Percentiles rank a stretch among this genome's conserved stretches.
phyloP scores from a whole-genome alignment of 345 rosid species.

The Eucalyptus erythrocorys region DNA sequence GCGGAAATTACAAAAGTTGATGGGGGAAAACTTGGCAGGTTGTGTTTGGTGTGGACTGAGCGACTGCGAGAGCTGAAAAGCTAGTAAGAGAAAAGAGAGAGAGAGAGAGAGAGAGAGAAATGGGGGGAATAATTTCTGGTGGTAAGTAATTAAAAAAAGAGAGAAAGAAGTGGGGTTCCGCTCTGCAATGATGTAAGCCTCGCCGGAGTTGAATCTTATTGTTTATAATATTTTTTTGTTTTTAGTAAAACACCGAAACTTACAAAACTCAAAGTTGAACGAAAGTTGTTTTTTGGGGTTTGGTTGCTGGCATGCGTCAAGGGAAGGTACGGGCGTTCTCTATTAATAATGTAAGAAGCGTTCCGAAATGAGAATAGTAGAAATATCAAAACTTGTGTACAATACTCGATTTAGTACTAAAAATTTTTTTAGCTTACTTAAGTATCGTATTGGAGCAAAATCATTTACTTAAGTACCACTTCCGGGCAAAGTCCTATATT shows the following conservation, averaged over 20 bases:
- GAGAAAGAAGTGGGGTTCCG: not conserved
- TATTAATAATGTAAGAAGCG: not conserved
- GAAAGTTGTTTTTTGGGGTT: not conserved
- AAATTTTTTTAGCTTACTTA: no score
- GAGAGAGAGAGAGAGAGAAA: no score
- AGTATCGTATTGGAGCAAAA: no score
- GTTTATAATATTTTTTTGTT: not conserved
- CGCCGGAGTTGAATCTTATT: not conserved
- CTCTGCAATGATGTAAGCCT: not conserved
- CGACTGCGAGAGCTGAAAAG: not conserved
- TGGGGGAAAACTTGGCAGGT: not conserved
- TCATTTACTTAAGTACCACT: no score
- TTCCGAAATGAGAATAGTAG: no score
- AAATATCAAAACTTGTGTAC: rapidly evolving
- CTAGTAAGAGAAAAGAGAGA: not conserved
- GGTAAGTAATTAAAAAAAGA: not conserved
- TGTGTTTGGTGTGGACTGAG: not conserved
- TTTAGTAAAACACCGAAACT: not conserved
- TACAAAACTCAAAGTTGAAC: not conserved
- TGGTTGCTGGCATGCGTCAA: not conserved
- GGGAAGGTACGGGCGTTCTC: not conserved
- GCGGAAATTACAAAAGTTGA: not conserved
- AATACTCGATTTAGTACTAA: rapidly evolving
- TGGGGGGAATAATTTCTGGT: not conserved
- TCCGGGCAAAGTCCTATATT: no score